Conservation (phyloP, 768 basidiomycete species). For the Tephrocybe sp. region DNA sequence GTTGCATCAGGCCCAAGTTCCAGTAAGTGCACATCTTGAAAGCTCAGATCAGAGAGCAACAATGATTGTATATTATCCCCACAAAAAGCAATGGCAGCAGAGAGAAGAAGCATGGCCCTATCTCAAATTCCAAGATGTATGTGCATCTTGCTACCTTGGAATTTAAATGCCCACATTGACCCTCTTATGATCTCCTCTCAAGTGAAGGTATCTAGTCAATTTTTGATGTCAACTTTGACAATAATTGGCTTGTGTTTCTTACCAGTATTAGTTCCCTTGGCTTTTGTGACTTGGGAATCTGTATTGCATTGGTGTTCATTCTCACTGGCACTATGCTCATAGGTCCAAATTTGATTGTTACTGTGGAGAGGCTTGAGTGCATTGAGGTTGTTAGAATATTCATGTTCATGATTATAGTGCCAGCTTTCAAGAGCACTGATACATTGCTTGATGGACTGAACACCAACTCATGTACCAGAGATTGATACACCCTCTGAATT, state of each 20-base stretch:
- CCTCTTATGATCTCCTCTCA: slow-evolving; percentile 22
- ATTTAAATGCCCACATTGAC: no score
- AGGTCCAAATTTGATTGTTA: neutral
- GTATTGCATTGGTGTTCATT: neutral
- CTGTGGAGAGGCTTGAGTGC: neutral
- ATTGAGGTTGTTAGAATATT: neutral
- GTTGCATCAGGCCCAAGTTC: no score
- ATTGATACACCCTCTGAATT: slow-evolving; percentile 9
- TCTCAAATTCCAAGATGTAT: no score
- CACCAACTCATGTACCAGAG: slow-evolving; percentile 24
- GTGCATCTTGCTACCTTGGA: no score
- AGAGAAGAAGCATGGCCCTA: no score
- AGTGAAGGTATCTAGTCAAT: slow-evolving; percentile 24
- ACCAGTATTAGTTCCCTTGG: slow-evolving; percentile 15
- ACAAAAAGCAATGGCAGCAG: no score
- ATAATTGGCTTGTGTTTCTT: neutral
- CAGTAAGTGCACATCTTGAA: no score
- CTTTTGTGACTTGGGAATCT: neutral
- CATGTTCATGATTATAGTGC: slow-evolving; percentile 17
- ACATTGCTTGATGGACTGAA: slow-evolving; percentile 24
- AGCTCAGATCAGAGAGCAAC: no score
- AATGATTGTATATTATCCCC: no score
- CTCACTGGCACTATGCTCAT: neutral
- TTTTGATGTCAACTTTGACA: neutral
- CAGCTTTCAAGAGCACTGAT: slow-evolving; percentile 29